Base-by-base conservation (phyloP, 768 basidiomycete species). In the Pleurotus citrinopileatus region DNA sequence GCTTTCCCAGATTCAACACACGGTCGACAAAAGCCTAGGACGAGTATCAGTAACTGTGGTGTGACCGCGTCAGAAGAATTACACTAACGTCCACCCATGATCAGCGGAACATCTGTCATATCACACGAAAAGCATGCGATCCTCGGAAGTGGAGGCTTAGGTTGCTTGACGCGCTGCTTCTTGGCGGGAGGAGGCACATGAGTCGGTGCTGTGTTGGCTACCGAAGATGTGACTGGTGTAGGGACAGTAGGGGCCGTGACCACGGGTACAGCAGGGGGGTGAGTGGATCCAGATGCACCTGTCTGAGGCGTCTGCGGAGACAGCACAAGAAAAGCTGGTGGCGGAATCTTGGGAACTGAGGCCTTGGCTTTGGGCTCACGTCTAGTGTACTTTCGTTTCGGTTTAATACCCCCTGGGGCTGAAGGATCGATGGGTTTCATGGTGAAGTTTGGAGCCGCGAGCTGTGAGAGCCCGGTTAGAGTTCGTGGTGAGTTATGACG, bases 41-140 rank as follows among this genome's bases (percentile, higher is more conserved):
- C 27, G 13, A 38, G 1, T n/a, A 51, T 56, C 27, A 29, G 42
- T 7, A 17, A 36, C 57, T 28, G 15, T 43, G 1, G 10, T 40
- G 10, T 12, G 38, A 15, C 51, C 42, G 38, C 19, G 48, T 8
- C 44, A 44, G 23, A 26, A 52, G 20, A 22, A 44, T n/a, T 15
- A 19, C 29, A 77, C 87, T 76, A 59, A 89, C 89, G 77, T 37
- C 88, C 89, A 54, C 87, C 87, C 64, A 84, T 74, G 50, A 89
- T 80, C n/a, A 91, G 73, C 5, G 89, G 89, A 12, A 90, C 88
- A 61, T 87, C 85, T 13, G 77, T 80, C 63, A 81, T 77, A 40
- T 79, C 78, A 65, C 88, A 91, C 4, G 79, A 68, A 34, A 76
- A 68, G 57, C 88, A 91, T 27, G 76, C 70, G 6, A 82, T 82